phyloP scores from a whole-genome alignment of 2,329 filamentous ascomycete genomes.

The Clonostachys solani region DNA sequence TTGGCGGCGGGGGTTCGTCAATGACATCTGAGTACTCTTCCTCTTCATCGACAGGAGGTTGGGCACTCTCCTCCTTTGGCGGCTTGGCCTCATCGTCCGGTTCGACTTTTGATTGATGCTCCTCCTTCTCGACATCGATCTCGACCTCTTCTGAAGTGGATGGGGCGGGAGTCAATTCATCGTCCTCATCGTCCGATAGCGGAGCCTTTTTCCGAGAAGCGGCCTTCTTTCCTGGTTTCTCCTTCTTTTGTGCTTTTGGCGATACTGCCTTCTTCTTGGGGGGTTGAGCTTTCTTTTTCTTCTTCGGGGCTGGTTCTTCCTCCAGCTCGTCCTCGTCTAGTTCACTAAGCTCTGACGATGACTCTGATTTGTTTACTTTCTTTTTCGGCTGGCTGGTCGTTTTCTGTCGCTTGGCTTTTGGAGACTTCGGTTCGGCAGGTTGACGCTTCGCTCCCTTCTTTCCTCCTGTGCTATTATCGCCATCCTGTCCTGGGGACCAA shows the following conservation, averaged over 20 bases:
- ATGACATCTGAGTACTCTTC: slow-evolving; percentile 52
- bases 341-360: slow-evolving; percentile 16
- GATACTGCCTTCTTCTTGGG: neutral
- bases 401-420: slow-evolving; percentile 32
- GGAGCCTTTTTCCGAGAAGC: no score
- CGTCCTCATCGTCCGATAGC: slow-evolving; percentile 8
- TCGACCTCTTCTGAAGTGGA: no score
- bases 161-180: slow-evolving; percentile 1
- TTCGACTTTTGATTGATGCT: slow-evolving; percentile 5
- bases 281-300: slow-evolving; percentile 5
- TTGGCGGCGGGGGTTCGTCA: slow-evolving; percentile 63
- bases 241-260: neutral
- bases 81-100: neutral
- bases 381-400: slow-evolving; percentile 20
- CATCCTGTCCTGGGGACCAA: slow-evolving; percentile 15
- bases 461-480: slow-evolving; percentile 9
- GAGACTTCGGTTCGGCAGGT: slow-evolving; percentile 24
- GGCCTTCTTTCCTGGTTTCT: no score
- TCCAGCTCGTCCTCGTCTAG: slow-evolving; percentile 21
- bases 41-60: slow-evolving; percentile 19
- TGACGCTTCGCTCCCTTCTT: slow-evolving; percentile 24
- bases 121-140: neutral
- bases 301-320: slow-evolving; percentile 9
- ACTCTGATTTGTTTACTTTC: slow-evolving; percentile 22
- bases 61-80: slow-evolving; percentile 7